phyloP scores from a whole-genome alignment of 129 eudicot species.

The Arctium minus region DNA sequence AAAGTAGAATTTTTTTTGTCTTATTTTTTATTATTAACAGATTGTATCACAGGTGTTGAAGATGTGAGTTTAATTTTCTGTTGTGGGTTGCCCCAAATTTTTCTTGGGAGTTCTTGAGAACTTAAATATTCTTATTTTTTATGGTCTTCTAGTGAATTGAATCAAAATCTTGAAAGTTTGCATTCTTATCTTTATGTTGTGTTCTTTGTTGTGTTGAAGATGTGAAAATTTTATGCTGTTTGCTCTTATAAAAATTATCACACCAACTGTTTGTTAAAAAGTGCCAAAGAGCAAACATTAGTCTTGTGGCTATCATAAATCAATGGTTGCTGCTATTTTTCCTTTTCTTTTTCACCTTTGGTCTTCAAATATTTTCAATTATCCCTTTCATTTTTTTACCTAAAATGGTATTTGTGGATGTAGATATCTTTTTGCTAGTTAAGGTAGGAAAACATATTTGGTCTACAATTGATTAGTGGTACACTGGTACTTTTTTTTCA shows the following conservation, averaged over 20 bases:
- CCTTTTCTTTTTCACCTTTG: slow-evolving; percentile 2
- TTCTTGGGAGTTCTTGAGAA: background rate
- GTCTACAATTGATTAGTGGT: slow-evolving; percentile 27
- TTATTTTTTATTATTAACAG: background rate
- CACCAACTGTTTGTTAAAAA: slow-evolving; percentile 27
- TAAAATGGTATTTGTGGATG: slow-evolving; percentile 9
- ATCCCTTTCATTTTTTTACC: background rate
- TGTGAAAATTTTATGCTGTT: background rate
- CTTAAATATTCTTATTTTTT: background rate
- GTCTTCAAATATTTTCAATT: background rate
- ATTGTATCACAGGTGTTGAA: background rate
- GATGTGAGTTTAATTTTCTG: background rate
- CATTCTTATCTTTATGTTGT: slow-evolving; percentile 1
- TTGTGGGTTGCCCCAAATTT: slow-evolving; percentile 2
- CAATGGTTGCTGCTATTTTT: background rate
- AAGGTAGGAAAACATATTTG: slow-evolving; percentile 24
- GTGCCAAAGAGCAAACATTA: slow-evolving; percentile 16
- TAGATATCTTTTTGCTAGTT: slow-evolving; percentile 20
- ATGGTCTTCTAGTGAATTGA: background rate
- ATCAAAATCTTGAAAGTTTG: slow-evolving; percentile 11
- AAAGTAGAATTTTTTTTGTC: background rate
- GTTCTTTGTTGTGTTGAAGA: slow-evolving; percentile 1
- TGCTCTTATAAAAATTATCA: background rate
- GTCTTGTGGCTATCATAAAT: slow-evolving; percentile 16
- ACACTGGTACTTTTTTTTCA: slow-evolving; percentile 11